Evolutionary conservation across 2,329 filamentous ascomycete genomes (phyloP), one percentile per base, ranked within the genome.

Genomic region (Nemania bipapillata): DNA sequence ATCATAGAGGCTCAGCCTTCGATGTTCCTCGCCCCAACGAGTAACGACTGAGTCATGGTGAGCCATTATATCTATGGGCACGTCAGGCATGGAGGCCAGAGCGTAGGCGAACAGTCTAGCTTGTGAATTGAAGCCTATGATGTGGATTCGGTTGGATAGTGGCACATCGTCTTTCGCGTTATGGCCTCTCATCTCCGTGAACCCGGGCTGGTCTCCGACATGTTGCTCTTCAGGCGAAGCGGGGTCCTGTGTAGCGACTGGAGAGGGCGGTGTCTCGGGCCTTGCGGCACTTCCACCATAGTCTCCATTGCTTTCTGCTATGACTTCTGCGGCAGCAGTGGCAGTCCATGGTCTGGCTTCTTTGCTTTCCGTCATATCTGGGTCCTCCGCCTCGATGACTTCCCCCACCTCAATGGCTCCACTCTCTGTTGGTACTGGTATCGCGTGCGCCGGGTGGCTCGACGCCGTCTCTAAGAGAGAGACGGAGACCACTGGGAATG

Each of bases 21-120:
- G 77, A 9, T 81, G 79, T 65, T 81, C 79, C 9, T 82, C 74
- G 11, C 81, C 77, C 87, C 87, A 90, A 11, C 78, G 75, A 15
- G 80, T 78, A 42, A 85, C 69, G 20, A 81, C 71, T 2, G 78
- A 74, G 40, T 79, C 79, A 40, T 83, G 81, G 72, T 90, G 87
- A 68, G 91, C 83, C 17, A 93, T 79, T 28, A 93, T 80, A 4
- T 87, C 89, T 28, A 92, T 81, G 0, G 89, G 87, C n/a, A 59
- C 90, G 90, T 15, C 88, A 7, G 84, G 83, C 15, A 88, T 80
- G 8, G 83, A 82, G 35, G 86, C 85, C 45, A 94, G 79, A 28
- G 87, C 86, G 78, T 92, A 89, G 12, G 90, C 90, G 58, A 93
- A 80, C 68, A 91, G 87, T 69, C 84, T 87, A 28, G 90, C 91